These are phyloP conservation scores for Pseudocercospora crystallina DNA, from an alignment of 2,329 filamentous ascomycete species.

Conservation along the genomic window DNA sequence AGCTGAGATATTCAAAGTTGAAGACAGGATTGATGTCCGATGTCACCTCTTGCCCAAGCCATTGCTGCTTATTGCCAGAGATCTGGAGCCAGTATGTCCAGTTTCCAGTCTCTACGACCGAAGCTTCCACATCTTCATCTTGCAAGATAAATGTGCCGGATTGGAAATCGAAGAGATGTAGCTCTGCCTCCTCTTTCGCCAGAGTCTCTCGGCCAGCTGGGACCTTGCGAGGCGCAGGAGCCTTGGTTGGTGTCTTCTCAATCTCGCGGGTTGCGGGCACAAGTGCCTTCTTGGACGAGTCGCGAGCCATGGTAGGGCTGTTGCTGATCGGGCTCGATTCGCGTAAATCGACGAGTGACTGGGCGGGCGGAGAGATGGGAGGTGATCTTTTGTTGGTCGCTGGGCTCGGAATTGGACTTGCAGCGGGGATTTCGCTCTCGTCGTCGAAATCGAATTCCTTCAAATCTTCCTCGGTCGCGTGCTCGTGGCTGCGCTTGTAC, in stretches of 20 bases:
- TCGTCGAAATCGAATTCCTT: constrained; percentile 75
- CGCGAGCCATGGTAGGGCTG: constrained; percentile 29
- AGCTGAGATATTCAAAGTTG: constrained; percentile 98
- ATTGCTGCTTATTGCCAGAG: constrained; percentile 70
- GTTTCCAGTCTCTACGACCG: constrained; percentile 79
- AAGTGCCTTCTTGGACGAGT: constrained; percentile 30
- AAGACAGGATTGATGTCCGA: constrained; percentile 97
- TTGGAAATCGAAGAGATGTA: constrained; percentile 90
- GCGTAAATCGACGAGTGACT: constrained; percentile 30
- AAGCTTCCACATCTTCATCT: constrained; percentile 71
- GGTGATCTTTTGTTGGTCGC: constrained; percentile 35
- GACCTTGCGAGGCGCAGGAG: constrained; percentile 59
- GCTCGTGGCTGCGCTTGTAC: constrained; percentile 75
- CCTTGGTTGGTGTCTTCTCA: constrained; percentile 52
- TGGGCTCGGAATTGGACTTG: constrained; percentile 57
- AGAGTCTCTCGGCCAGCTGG: constrained; percentile 73
- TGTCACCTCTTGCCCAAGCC: constrained; percentile 81
- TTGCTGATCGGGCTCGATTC: constrained; percentile 27
- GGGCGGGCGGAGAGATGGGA: constrained; percentile 30
- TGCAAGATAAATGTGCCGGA: constrained; percentile 82
- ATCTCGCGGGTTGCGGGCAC: constrained; percentile 38
- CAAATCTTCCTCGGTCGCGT: constrained; percentile 78
- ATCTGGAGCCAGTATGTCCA: constrained; percentile 98
- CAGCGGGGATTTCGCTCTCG: constrained; percentile 60
- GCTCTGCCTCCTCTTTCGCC: constrained; percentile 72